phyloP scores from a whole-genome alignment of 257 asterid genomes.

The Coffea eugenioides region DNA sequence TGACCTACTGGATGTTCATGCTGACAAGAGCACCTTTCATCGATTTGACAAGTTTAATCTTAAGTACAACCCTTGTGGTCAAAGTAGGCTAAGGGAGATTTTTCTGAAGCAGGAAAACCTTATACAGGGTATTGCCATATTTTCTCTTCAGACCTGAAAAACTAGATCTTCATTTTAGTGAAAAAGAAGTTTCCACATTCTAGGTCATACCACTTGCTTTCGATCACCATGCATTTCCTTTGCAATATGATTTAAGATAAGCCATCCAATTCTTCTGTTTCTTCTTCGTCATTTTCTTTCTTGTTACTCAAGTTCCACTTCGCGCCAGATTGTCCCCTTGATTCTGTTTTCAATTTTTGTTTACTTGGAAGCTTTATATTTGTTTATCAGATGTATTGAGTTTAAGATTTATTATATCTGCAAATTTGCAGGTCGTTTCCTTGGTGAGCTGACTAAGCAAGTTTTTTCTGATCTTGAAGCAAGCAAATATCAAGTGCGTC shows the following conservation, averaged over 20 bases:
- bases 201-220: neutral
- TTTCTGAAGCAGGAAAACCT: slow-evolving; percentile 98
- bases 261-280: neutral
- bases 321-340: neutral
- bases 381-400: neutral
- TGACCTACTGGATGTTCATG: slow-evolving; percentile 95
- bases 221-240: neutral
- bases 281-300: neutral
- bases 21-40: slow-evolving; percentile 99
- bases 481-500: slow-evolving; percentile 89
- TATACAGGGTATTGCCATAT: slow-evolving; percentile 72
- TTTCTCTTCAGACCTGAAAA: neutral
- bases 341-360: neutral
- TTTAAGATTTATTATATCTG: neutral
- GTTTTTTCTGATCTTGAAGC: slow-evolving; percentile 76
- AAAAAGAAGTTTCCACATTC: neutral
- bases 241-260: too few species aligned
- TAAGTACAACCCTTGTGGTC: slow-evolving; percentile 99
- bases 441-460: slow-evolving; percentile 91
- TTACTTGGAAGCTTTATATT: neutral
- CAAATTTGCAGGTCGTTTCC: slow-evolving; percentile 77
- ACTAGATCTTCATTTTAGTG: too few species aligned
- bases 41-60: slow-evolving; percentile 98
- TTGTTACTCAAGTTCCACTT: neutral
- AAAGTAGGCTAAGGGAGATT: slow-evolving; percentile 96